Conservation (phyloP, 2,329 filamentous ascomycete species). For the Diaporthe humulicola region DNA sequence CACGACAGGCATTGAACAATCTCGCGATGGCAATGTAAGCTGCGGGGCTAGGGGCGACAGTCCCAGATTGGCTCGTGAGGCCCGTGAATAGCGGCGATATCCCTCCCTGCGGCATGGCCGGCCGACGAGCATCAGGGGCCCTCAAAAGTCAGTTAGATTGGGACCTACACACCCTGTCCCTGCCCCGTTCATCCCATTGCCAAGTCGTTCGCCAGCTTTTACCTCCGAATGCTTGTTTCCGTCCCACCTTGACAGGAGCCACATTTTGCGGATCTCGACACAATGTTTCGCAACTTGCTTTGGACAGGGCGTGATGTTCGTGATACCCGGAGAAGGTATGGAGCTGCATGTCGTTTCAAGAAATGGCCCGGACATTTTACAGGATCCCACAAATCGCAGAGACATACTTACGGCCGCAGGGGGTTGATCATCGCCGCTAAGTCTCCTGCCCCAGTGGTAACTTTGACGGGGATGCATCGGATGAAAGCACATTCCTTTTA, state of each 20-base stretch:
- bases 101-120: constrained; percentile 19
- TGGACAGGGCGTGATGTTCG: background rate
- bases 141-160: constrained; percentile 10
- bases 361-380: background rate
- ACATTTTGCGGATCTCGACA: background rate
- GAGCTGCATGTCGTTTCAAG: background rate
- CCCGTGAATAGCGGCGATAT: background rate
- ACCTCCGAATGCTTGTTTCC: constrained; percentile 20
- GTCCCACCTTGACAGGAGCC: constrained; percentile 1
- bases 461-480: background rate
- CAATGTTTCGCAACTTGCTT: background rate
- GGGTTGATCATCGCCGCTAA: background rate
- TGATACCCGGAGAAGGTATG: background rate
- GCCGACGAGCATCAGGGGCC: background rate
- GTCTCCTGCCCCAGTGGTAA: background rate
- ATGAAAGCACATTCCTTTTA: background rate
- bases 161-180: background rate
- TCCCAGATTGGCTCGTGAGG: constrained; percentile 6
- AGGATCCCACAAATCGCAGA: no score
- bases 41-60: constrained; percentile 18
- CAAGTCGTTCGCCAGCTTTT: background rate
- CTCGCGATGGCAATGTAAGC: constrained; percentile 6
- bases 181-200: constrained; percentile 7
- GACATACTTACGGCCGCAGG: no score
- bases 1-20: constrained; percentile 16